Evolutionary conservation across 257 asterid genomes (phyloP), one percentile per base, ranked within the genome.

Genomic region (Orobanche coerulescens): DNA sequence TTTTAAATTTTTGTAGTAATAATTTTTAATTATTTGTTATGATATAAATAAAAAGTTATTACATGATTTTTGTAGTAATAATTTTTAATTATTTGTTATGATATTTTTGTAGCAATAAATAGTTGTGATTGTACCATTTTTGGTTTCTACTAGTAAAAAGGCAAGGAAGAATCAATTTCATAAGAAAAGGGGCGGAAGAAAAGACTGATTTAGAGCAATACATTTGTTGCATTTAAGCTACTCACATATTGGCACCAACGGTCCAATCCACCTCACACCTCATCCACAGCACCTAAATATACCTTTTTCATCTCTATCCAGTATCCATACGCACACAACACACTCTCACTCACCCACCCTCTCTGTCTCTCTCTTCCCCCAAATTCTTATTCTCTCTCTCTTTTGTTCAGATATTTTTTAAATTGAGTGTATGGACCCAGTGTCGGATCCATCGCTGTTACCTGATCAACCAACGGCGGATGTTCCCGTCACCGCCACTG

Each of bases 341-440:
- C 67, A 9, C 67, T 37, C 63, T 0, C 66, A 16, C 66, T 1
- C 50, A 42, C 66, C 28, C 43, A 24, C 58, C 0, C 62, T 52
- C 61, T 4, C 53, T 58, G 58, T 28, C 58, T 26, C 54, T 51
- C 67, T 22, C 64, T 10, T 39, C 60, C 13, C n/a, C n/a, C n/a
- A n/a, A n/a, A n/a, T n/a, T n/a, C n/a, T n/a, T n/a, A n/a, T n/a
- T n/a, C 36, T 48, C 12, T 16, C 75, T 70, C 9, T 58, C 58
- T 43, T 30, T 20, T 9, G 0, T 47, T 19, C 55, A 37, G 60
- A 62, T 65, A 62, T 62, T 66, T 66, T 55, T n/a, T 2, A 55
- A 61, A 44, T 67, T 50, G 57, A 57, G 68, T 37, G 68, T 26
- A 78, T 78, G 80, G 80, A 78, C 78, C 81, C 72, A 51, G 43